These are phyloP conservation scores for Parmelia sp. DNA, from an alignment of 495 filamentous ascomycete species.

Conservation along the genomic window DNA sequence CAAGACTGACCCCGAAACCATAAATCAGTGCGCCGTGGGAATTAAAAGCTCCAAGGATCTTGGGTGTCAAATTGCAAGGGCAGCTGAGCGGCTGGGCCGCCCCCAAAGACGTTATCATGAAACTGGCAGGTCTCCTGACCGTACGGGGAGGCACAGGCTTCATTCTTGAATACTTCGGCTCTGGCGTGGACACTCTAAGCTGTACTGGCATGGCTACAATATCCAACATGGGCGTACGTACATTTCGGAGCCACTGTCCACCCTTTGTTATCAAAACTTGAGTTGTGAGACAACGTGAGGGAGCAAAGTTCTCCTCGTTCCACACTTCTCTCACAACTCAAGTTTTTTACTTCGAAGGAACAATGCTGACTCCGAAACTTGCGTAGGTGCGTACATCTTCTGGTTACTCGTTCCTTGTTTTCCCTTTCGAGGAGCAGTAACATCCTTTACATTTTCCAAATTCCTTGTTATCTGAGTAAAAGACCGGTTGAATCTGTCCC, in stretches of 20 bases:
- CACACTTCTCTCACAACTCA: no score
- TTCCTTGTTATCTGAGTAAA: background rate
- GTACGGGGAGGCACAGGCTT: conserved; percentile 93
- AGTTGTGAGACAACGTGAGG: no score
- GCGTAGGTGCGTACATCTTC: no score
- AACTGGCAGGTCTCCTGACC: conserved; percentile 82
- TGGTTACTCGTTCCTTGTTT: no score
- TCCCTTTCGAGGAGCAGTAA: no score
- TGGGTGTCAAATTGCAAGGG: conserved; percentile 82
- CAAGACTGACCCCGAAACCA: no score
- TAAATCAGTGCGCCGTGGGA: conserved; percentile 97
- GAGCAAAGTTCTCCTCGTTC: no score
- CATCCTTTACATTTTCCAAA: no score
- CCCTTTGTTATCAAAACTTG: no score
- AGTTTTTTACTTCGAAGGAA: no score
- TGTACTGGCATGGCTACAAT: conserved; percentile 90
- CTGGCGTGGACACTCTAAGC: conserved; percentile 82
- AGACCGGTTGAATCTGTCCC: background rate
- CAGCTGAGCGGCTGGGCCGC: conserved; percentile 82
- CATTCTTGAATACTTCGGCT: conserved; percentile 88
- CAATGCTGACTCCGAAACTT: no score
- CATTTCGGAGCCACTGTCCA: background rate
- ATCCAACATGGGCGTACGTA: conserved; percentile 67
- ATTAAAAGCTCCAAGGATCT: conserved; percentile 81
- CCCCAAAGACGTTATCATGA: conserved; percentile 91